Evolutionary conservation across 768 basidiomycete species (phyloP), one percentile per base, ranked within the genome.

Genomic region (Sporobolomyces pararoseus): DNA sequence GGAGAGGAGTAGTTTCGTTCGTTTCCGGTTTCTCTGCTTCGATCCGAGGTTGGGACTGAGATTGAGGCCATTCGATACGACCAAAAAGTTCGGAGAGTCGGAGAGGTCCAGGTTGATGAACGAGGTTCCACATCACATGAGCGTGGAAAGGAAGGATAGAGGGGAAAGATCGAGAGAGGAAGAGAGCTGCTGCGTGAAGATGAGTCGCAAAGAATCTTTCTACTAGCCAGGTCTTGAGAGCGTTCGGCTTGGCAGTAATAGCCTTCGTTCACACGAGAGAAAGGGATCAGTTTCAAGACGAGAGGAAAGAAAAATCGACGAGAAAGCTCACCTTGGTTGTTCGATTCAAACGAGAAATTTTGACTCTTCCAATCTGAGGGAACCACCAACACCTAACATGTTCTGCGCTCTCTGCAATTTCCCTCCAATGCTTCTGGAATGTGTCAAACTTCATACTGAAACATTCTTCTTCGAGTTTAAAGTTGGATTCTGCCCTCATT

Each of bases 331-430:
- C 93, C 83, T 90, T 88, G 63, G 78, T 78, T 7, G 91, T 90
- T 68, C 93, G 84, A 80, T 90, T 84, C 37, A 88, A 84, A 71
- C 86, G 82, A 76, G 87, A 89, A 59, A 89, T 84, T 44, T 90
- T 85, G 57, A 95, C 83, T 39, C 80, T 80, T 66, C 87, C 87
- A 19, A 86, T 84, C 57, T 89, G 86, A 3, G 94, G 92, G 80
- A 87, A 95, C 94, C 94, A 99, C 90, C 91, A 96, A 23, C 92
- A 83, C 23, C 92, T 84, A n/a, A 90, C 89, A 78, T 96, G 91
- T 79, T 99, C 86, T 3, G 89, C 87, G n/a, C 86, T 80, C 50
- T 73, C 68, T 29, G 79, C 80, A 70, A 82, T 70, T 62, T 75
- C 73, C 44, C 44, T 7, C 63, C 75, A 70, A 19, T 62, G 29